Base-by-base conservation (phyloP, 2,329 filamentous ascomycete species). In the Purpureocillium lavendulum region DNA sequence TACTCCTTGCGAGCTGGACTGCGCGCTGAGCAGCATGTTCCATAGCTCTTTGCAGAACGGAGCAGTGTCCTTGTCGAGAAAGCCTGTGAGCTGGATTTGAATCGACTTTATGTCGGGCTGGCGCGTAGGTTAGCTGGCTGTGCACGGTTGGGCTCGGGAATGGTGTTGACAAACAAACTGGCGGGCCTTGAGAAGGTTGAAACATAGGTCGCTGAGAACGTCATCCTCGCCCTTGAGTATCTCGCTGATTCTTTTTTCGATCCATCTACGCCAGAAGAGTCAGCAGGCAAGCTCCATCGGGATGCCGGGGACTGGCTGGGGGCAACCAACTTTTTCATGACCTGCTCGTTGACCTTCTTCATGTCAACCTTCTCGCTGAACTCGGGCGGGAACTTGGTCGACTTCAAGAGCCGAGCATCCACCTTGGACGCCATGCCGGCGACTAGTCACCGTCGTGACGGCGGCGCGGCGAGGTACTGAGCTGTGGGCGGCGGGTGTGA, bases 291-390 rank as follows among this genome's bases (percentile, higher is more conserved):
- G 48, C 42, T 40, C 32, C 30, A 11, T 9, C 31, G 30, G 21
- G 34, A 10, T 12, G 28, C 15, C 15, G 6, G 29, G 30, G 30
- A 5, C 32, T 18, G 16, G 33, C 24, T 14, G 32, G 29, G 12
- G 34, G 35, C 15, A 30, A 42, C 81, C 56, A 59, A 94, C 86
- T 92, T 94, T 74, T 96, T 96, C 80, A 98, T 94, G 40, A 98
- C 86, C 62, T 94, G 87, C 37, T 95, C 72, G 59, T 98, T 96
- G 62, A 98, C 88, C 69, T 97, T 97, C 52, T 82, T 79, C 78
- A 94, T 95, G 69, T 98, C 89, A 48, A 98, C 92, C 69, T 96
- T 96, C 59, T 86, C 81, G 58, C 77, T 90, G 67, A 97, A 98
- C 57, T 96, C 88, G 7, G 82, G 75, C 34, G 92, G 92, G 48